These are phyloP conservation scores for Sphagnum tenellum DNA, from an alignment of 225 moss, liverwort and hornwort genomes.

Conservation along the genomic window DNA sequence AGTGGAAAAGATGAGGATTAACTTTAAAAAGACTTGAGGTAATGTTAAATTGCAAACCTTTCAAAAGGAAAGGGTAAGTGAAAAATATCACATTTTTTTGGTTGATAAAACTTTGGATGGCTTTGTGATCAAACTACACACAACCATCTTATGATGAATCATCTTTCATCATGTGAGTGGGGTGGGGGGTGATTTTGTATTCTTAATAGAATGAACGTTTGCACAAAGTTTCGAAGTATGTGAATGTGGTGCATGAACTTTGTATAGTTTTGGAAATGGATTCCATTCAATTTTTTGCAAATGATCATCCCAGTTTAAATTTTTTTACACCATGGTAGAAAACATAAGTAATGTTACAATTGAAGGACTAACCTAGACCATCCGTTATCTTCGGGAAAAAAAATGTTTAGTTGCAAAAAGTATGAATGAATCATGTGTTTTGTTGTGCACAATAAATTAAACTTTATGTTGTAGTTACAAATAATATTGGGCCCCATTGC, in stretches of 20 bases:
- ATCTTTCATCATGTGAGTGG: no score
- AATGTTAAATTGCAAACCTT: constrained; percentile 53
- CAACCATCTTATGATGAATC: no score
- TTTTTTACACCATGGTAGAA: constrained; percentile 58
- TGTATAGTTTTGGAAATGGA: constrained; percentile 89
- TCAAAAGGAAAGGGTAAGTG: constrained; percentile 44
- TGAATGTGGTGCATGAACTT: constrained; percentile 68
- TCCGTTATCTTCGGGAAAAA: constrained; percentile 73
- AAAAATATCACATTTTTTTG: no score
- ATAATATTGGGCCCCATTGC: no score
- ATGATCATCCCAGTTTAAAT: constrained; percentile 83
- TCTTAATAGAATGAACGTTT: constrained; percentile 54
- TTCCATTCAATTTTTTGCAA: constrained; percentile 67
- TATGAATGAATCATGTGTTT: neutral
- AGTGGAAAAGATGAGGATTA: constrained; percentile 23
- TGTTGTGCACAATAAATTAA: no score
- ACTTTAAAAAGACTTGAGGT: constrained; percentile 41
- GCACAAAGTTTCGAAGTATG: constrained; percentile 74
- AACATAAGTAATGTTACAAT: constrained; percentile 86
- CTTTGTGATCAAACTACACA: no score
- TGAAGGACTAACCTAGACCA: constrained; percentile 63
- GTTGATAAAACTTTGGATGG: no score
- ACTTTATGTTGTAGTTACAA: no score
- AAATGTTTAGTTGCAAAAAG: constrained; percentile 75
- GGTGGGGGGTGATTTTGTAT: no score